Percentiles rank a stretch among this genome's conserved stretches.
These are phyloP conservation scores for Ophiostoma montium DNA, from an alignment of 2,329 filamentous ascomycete genomes.

Conservation along the genomic window DNA sequence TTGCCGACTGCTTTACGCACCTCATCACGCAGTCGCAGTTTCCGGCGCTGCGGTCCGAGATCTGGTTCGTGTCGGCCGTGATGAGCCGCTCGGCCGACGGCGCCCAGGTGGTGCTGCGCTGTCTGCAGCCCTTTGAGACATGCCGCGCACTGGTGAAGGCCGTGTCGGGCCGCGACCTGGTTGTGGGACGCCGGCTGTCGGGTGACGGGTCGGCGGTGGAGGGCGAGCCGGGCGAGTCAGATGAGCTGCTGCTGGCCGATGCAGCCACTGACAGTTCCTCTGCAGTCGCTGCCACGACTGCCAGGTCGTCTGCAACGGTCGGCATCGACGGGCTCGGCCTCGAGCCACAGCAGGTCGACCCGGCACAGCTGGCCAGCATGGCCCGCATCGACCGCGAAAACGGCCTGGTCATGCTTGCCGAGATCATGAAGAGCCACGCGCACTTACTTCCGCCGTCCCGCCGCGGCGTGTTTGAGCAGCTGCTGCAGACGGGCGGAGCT, in stretches of 20 bases:
- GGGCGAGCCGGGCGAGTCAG: too few relatives aligned
- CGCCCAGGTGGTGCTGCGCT: constrained; percentile 28
- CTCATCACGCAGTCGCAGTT: constrained; percentile 44
- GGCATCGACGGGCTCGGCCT: constrained; percentile 23
- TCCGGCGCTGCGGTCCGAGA: constrained; percentile 43
- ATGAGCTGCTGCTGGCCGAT: constrained; percentile 4
- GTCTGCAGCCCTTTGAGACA: constrained; percentile 29
- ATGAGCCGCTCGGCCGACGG: constrained; percentile 40
- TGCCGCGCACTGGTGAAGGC: constrained; percentile 31
- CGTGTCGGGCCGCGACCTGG: constrained; percentile 30
- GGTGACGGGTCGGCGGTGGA: too few relatives aligned
- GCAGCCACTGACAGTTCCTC: neutral
- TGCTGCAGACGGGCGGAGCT: constrained; percentile 36
- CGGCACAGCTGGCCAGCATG: constrained; percentile 29
- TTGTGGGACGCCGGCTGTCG: constrained; percentile 14
- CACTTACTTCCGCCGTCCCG: constrained; percentile 26
- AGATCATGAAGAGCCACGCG: constrained; percentile 34
- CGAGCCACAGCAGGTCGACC: constrained; percentile 33
- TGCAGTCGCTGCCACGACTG: neutral
- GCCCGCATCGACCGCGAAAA: constrained; percentile 45
- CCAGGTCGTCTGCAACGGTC: neutral
- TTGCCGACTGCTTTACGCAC: constrained; percentile 32
- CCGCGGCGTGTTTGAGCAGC: constrained; percentile 28
- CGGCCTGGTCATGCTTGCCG: constrained; percentile 41
- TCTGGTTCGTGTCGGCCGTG: constrained; percentile 48